Evolutionary conservation across 2,329 filamentous ascomycete species (phyloP), one percentile per base, ranked within the genome.

Genomic region (Diaporthe sp.): DNA sequence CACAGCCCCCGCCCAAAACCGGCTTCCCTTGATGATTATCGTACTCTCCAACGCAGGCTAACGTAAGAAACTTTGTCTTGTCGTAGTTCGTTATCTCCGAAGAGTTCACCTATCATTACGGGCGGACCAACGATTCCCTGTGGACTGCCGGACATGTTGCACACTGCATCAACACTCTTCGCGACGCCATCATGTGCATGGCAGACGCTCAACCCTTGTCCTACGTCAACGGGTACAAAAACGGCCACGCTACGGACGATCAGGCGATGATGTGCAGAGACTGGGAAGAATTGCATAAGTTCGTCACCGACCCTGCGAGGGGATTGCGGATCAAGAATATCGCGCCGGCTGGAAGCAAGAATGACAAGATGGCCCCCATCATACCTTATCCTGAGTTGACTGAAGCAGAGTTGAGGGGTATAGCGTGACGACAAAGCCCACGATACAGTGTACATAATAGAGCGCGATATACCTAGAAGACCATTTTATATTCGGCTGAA

Each of bases 131-230:
- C 61, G 61, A 67, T 22, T 67, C 61, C 12, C 42, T 50, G 40
- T 67, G 61, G 61, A 67, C 61, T 28, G 45, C 42, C 30, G 61
- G 42, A 12, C 61, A 67, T 4, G 61, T 67, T 30, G 61, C 61
- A 67, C 61, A 67, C 61, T 67, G 61, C 61, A 67, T 67, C 61
- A 67, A 67, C 45, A 67, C 61, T 6, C 61, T 67, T 2, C 61
- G 61, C 13, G 61, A 67, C 61, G 45, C 42, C 19, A 4, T 67
- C 61, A 67, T 67, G 61, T 67, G 61, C 45, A 67, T 38, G 45
- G 61, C 61, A 3, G 61, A 67, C 42, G 61, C 61, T 19, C 61
- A 67, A 19, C 61, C 61, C 13, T 12, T 67, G 30, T 50, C 42
- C 13, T 67, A 50, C 13, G 22, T 52, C 61, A 35, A 52, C 12